Conservation (phyloP, 2,329 filamentous ascomycete genomes). For the Phialophora macrospora region DNA sequence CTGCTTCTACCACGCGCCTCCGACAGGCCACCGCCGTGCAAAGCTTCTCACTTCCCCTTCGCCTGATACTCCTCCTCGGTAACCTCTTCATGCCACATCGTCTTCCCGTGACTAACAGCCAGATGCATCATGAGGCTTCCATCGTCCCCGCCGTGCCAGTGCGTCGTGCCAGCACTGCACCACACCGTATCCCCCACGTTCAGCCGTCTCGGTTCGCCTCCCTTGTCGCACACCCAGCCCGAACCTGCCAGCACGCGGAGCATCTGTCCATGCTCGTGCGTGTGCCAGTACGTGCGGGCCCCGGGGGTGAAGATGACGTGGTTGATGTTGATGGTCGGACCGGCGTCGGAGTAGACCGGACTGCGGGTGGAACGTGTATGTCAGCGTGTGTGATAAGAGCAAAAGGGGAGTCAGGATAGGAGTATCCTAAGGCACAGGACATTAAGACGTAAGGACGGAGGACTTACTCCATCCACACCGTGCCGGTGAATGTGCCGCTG, state of each 20-base stretch:
- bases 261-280: conserved; percentile 53
- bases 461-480: conserved; percentile 42
- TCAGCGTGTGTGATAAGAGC: not conserved
- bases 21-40: not conserved
- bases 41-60: conserved; percentile 22
- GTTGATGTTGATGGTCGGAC: conserved; percentile 42
- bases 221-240: conserved; percentile 53
- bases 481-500: conserved; percentile 42
- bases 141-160: conserved; percentile 54
- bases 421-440: too few species aligned
- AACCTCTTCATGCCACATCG: conserved; percentile 47
- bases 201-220: conserved; percentile 45
- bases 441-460: too few species aligned
- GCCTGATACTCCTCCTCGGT: conserved; percentile 46
- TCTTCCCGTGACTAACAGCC: conserved; percentile 47
- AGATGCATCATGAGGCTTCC: conserved; percentile 50
- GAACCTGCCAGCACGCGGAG: conserved; percentile 49
- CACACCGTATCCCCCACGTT: conserved; percentile 51
- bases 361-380: not conserved
- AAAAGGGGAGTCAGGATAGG: not conserved
- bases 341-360: conserved; percentile 37
- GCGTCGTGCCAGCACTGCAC: conserved; percentile 49
- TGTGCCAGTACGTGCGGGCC: conserved; percentile 54
- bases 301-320: conserved; percentile 53
- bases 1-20: not conserved